Evolutionary conservation across 352 stramenopile species (phyloP).

Genomic region (Globisporangium orthogonon): DNA sequence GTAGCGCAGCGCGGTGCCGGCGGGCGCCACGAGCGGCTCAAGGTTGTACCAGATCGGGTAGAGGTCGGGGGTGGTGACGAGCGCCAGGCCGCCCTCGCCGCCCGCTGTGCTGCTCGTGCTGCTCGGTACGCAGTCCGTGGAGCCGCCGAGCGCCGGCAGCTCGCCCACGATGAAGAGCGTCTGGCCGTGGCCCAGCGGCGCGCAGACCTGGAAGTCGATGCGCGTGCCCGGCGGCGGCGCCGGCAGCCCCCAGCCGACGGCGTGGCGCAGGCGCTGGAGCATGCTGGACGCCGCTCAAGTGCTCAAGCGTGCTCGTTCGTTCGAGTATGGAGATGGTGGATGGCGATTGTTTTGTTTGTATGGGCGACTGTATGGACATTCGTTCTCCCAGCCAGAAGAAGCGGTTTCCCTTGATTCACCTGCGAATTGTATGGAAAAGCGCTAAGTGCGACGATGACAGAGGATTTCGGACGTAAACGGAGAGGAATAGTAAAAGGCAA

Average conservation of each 20-base stretch:
- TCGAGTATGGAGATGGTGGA: not conserved
- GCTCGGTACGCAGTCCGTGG: conserved; percentile 47
- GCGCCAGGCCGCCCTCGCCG: conserved; percentile 43
- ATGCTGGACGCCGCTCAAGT: conserved; percentile 18
- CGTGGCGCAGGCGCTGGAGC: conserved; percentile 79
- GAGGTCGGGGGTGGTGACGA: conserved; percentile 84
- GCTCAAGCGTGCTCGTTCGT: too few relatives aligned
- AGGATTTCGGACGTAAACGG: not conserved
- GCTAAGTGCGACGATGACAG: not conserved
- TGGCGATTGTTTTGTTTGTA: not conserved
- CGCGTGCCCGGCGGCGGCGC: conserved; percentile 52
- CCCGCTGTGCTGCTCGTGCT: conserved; percentile 23
- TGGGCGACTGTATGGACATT: not conserved
- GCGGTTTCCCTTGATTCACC: not conserved
- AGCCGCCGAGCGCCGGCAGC: conserved; percentile 56
- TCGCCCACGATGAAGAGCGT: conserved; percentile 80
- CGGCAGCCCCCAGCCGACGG: conserved; percentile 64
- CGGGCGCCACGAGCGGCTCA: conserved; percentile 63
- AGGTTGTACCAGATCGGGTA: conserved; percentile 89
- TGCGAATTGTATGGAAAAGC: not conserved
- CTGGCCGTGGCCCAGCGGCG: conserved; percentile 66
- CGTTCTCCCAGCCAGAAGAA: not conserved
- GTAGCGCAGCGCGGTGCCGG: conserved; percentile 65
- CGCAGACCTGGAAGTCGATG: conserved; percentile 81
- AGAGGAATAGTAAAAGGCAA: not conserved